phyloP scores from a whole-genome alignment of 106 monocot genomes.

The Vanilla planifolia region DNA sequence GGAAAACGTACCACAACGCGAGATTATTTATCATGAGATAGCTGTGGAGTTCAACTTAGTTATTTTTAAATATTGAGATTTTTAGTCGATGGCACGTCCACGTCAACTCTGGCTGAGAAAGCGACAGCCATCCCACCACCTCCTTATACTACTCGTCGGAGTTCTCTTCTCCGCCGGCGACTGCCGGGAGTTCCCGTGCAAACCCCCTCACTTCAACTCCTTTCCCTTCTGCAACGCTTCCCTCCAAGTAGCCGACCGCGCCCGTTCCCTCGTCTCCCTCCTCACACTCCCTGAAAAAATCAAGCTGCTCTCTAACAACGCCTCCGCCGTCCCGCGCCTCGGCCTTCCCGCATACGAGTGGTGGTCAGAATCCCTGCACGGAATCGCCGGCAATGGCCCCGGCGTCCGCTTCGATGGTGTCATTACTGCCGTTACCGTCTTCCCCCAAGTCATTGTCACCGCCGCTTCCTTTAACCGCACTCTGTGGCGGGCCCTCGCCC shows the following conservation, averaged over 20 bases:
- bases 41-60: no score
- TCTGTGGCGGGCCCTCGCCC: constrained; percentile 53
- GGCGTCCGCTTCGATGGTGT: constrained; percentile 61
- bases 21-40: no score
- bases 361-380: constrained; percentile 99
- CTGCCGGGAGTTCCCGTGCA: constrained; percentile 29
- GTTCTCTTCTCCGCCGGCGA: neutral
- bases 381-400: constrained; percentile 72
- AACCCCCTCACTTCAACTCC: constrained; percentile 22
- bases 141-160: neutral
- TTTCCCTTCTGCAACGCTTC: constrained; percentile 78
- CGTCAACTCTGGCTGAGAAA: neutral
- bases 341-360: constrained; percentile 70
- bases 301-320: constrained; percentile 60
- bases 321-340: constrained; percentile 70
- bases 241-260: constrained; percentile 50
- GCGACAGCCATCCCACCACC: constrained; percentile 4
- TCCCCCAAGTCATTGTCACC: constrained; percentile 82
- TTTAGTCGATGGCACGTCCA: no score
- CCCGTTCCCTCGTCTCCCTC: constrained; percentile 52
- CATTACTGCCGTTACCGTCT: constrained; percentile 62
- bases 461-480: constrained; percentile 75
- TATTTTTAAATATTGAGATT: no score
- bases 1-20: no score
- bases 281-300: constrained; percentile 69